phyloP scores from a whole-genome alignment of 2,329 filamentous ascomycete species.

The Tothia fuscella region DNA sequence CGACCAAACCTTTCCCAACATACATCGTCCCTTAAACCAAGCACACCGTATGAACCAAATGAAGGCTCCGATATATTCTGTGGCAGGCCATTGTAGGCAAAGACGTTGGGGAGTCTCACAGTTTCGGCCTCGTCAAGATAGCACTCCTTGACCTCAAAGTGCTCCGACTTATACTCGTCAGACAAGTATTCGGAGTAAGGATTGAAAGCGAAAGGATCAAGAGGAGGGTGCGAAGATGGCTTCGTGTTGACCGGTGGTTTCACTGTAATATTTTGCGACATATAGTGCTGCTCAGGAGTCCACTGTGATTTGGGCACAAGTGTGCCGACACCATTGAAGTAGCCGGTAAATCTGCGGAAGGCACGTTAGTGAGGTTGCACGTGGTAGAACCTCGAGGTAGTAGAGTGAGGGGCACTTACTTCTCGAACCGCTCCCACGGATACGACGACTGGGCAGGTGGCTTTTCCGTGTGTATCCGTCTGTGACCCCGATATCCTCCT shows the following conservation, averaged over 20 bases:
- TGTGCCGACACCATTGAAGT: slow-evolving; percentile 36
- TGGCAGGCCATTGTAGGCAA: slow-evolving; percentile 47
- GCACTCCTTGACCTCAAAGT: slow-evolving; percentile 46
- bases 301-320: slow-evolving; percentile 31
- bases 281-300: slow-evolving; percentile 33
- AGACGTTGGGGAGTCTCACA: slow-evolving; percentile 47
- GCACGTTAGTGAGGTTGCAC: neutral
- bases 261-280: slow-evolving; percentile 17
- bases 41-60: slow-evolving; percentile 36
- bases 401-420: slow-evolving; percentile 20
- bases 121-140: slow-evolving; percentile 50
- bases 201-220: slow-evolving; percentile 29
- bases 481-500: slow-evolving; percentile 28
- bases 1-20: slow-evolving; percentile 41
- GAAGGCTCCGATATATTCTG: slow-evolving; percentile 36
- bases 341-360: slow-evolving; percentile 29
- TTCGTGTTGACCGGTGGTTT: slow-evolving; percentile 10
- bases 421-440: slow-evolving; percentile 34
- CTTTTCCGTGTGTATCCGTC: slow-evolving; percentile 22
- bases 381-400: neutral
- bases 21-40: slow-evolving; percentile 35
- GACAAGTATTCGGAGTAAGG: slow-evolving; percentile 34
- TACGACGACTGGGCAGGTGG: slow-evolving; percentile 25
- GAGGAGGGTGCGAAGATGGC: slow-evolving; percentile 24
- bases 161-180: slow-evolving; percentile 32